Evolutionary conservation across 2,329 filamentous ascomycete genomes (phyloP), one percentile per base, ranked within the genome.

Genomic region (Domatiomyces catenatus): DNA sequence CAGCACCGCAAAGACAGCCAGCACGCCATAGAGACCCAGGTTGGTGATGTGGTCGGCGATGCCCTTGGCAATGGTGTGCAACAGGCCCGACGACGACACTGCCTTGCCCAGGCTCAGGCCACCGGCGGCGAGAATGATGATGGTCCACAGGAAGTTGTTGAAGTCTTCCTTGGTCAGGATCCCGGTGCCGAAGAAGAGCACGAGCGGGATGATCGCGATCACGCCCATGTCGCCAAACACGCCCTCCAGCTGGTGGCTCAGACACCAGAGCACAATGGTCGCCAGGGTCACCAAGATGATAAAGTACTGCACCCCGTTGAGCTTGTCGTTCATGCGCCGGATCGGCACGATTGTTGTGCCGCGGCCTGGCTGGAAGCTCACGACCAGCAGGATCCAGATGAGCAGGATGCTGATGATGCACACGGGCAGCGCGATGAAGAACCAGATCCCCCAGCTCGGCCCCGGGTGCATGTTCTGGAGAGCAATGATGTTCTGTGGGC

Each of bases 131-230:
- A 98, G 81, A 62, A 98, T 96, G 68, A 98, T 61, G 67, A 98
- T 98, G 18, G 93, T 98, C 92, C 92, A 98, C 42, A 95, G 83
- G 67, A 98, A 98, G 67, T 98, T 98, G 73, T 98, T 98, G 66
- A 98, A 98, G 69, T 98, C 92, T 68, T 96, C 92, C 69, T 96
- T 98, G 47, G 89, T 96, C 28, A 98, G 74, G 58, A 96, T 90
- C 8, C 92, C 92, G 1, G 88, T 89, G 50, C 92, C 92, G 61
- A 98, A 98, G 75, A 98, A 98, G 43, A 95, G 74, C 2, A 94
- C 84, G 48, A 98, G 83, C 5, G 92, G 92, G 54, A 98, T 87
- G 63, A 98, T 94, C 52, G 92, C 93, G 43, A 98, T 85, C 49
- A 98, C 89, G 49, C 92, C 92, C 92, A 98, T 98, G 64, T 98